A percentile compares a stretch with the other conserved stretches of the same genome.
These are phyloP conservation scores for Arthroderma uncinatum DNA, from an alignment of 2,329 filamentous ascomycete species.

Conservation along the genomic window DNA sequence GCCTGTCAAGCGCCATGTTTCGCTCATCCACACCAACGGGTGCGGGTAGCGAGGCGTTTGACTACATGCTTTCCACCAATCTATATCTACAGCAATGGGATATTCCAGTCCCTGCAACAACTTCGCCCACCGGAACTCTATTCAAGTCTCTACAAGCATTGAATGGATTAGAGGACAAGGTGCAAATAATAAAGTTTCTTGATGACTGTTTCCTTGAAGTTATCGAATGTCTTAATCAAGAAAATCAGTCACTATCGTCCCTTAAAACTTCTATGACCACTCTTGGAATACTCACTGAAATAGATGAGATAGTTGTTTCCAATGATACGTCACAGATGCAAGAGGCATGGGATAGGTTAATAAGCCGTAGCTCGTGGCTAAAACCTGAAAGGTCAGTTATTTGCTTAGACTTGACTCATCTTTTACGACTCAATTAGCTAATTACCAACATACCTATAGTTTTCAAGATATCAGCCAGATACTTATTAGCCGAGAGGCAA, in stretches of 20 bases:
- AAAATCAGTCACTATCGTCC: conserved; percentile 29
- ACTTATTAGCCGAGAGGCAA: conserved; percentile 69
- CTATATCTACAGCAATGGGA: conserved; percentile 86
- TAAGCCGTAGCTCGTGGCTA: conserved; percentile 64
- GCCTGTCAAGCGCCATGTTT: conserved; percentile 70
- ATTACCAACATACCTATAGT: conserved; percentile 19
- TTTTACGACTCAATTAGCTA: neutral
- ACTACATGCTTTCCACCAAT: conserved; percentile 67
- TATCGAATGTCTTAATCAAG: conserved; percentile 31
- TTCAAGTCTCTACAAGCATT: conserved; percentile 76
- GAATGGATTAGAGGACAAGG: conserved; percentile 51
- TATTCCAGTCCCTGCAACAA: conserved; percentile 57
- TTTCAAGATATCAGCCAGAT: conserved; percentile 61
- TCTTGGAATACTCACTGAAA: conserved; percentile 66
- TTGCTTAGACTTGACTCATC: neutral
- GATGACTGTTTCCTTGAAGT: conserved; percentile 48
- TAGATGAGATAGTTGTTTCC: conserved; percentile 63
- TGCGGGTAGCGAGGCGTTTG: conserved; percentile 41
- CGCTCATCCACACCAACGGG: conserved; percentile 48
- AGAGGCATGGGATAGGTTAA: conserved; percentile 52
- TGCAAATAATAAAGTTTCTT: conserved; percentile 46
- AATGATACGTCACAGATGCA: conserved; percentile 50
- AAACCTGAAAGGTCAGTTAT: conserved; percentile 58
- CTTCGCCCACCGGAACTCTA: conserved; percentile 53
- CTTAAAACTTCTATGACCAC: conserved; percentile 50